Evolutionary conservation across 805 yeast species (phyloP).

Genomic region (Pichia phayaonensis): DNA sequence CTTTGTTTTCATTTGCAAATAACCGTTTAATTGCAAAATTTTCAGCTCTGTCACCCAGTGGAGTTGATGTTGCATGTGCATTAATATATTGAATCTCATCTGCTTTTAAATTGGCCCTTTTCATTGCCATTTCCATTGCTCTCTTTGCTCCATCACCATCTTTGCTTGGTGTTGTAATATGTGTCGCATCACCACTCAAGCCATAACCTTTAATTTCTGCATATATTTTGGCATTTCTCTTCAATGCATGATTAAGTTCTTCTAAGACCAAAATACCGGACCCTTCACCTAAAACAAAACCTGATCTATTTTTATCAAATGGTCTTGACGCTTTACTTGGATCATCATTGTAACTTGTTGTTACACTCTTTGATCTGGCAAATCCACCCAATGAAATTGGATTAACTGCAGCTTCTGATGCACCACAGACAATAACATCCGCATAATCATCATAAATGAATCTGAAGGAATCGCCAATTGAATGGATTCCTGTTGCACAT

Average conservation of each 20-base stretch:
- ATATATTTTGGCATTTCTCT: slow-evolving; percentile 58
- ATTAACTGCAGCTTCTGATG: slow-evolving; percentile 79
- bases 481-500: slow-evolving; percentile 92
- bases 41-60: slow-evolving; percentile 85
- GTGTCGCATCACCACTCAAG: slow-evolving; percentile 82
- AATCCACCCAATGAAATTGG: slow-evolving; percentile 88
- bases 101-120: slow-evolving; percentile 40
- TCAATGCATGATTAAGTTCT: slow-evolving; percentile 63
- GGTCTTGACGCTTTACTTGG: slow-evolving; percentile 77
- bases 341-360: slow-evolving; percentile 50
- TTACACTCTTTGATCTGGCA: slow-evolving; percentile 78
- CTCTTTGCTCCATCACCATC: slow-evolving; percentile 78
- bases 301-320: slow-evolving; percentile 69
- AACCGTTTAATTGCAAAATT: slow-evolving; percentile 59
- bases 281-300: slow-evolving; percentile 94
- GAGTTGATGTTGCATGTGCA: slow-evolving; percentile 96
- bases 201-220: slow-evolving; percentile 89
- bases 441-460: slow-evolving; percentile 75
- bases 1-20: slow-evolving; percentile 32
- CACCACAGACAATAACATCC: slow-evolving; percentile 89
- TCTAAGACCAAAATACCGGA: slow-evolving; percentile 77
- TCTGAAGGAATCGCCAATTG: slow-evolving; percentile 87
- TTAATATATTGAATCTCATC: slow-evolving; percentile 66
- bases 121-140: slow-evolving; percentile 74
- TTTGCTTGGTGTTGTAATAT: slow-evolving; percentile 84